A percentile compares a stretch with the other conserved stretches of the same genome.
Evolutionary conservation across 805 yeast species (phyloP).

Genomic region (Alloascoidea africana): DNA sequence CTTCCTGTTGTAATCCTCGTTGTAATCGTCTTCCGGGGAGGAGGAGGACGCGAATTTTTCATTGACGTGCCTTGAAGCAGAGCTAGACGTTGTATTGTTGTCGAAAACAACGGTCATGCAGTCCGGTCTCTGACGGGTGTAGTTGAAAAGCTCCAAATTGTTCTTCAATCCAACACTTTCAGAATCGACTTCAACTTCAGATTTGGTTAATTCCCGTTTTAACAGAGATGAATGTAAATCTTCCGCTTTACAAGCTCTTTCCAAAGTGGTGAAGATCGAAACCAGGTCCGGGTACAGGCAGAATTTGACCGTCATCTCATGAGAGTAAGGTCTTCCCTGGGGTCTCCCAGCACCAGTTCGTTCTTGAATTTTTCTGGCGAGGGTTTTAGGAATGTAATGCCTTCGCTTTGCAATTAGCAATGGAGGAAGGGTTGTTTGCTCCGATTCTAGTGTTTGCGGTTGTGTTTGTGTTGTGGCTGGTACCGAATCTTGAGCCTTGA

Average conservation of each 20-base stretch:
- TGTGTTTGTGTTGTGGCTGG: too few species aligned
- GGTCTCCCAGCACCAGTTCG: neutral
- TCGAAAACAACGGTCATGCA: neutral
- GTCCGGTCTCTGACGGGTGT: neutral
- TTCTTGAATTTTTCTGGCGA: neutral
- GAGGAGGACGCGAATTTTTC: too few species aligned
- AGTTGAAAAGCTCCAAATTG: neutral
- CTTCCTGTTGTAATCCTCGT: too few species aligned
- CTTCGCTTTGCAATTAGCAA: neutral
- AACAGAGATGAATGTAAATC: neutral
- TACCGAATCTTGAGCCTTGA: too few species aligned
- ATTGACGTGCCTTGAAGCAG: too few species aligned
- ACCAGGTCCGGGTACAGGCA: constrained; percentile 1
- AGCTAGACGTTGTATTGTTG: too few species aligned
- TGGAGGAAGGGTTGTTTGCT: neutral
- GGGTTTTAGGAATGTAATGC: neutral
- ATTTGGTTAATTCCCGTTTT: neutral
- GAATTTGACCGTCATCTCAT: neutral
- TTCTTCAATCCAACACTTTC: neutral
- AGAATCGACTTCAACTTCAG: too few species aligned
- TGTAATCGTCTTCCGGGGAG: neutral
- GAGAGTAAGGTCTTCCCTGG: neutral
- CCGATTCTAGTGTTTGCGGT: too few species aligned
- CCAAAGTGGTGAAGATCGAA: neutral
- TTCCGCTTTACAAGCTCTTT: neutral